These are phyloP conservation scores for Dryas alaskensis DNA, from an alignment of 306 rosid species.

Conservation along the genomic window DNA sequence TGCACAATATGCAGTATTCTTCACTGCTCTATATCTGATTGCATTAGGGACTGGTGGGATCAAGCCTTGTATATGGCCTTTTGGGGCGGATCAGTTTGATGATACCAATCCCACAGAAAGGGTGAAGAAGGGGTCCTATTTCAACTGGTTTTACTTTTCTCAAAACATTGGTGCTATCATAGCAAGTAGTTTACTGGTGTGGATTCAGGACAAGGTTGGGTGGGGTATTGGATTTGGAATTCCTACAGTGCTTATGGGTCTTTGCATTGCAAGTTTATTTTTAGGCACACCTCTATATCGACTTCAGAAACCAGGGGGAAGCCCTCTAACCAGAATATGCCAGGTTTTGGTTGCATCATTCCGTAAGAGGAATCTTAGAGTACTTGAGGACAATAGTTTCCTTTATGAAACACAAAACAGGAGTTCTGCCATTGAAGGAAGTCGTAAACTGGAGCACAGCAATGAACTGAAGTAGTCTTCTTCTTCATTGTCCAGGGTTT, in stretches of 20 bases:
- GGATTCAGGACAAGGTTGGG: slow-evolving; percentile 40
- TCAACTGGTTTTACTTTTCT: slow-evolving; percentile 42
- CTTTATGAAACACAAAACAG: slow-evolving; percentile 26
- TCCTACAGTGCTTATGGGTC: slow-evolving; percentile 26
- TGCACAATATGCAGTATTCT: slow-evolving; percentile 30
- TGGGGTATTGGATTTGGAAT: slow-evolving; percentile 41
- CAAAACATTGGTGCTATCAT: slow-evolving; percentile 29
- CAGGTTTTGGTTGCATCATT: slow-evolving; percentile 35
- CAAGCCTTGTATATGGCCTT: slow-evolving; percentile 40
- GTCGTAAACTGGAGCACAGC: slow-evolving; percentile 31
- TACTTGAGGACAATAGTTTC: slow-evolving; percentile 19
- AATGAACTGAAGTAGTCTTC: slow-evolving; percentile 24
- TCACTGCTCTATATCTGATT: slow-evolving; percentile 32
- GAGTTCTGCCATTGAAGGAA: slow-evolving; percentile 25
- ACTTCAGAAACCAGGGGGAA: slow-evolving; percentile 37
- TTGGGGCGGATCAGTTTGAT: slow-evolving; percentile 46
- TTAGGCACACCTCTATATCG: slow-evolving; percentile 35
- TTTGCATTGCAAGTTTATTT: slow-evolving; percentile 30
- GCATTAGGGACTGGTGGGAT: slow-evolving; percentile 41
- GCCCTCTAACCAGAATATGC: slow-evolving; percentile 32
- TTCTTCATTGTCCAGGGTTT: not conserved
- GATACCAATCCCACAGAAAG: slow-evolving; percentile 31
- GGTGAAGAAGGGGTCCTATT: slow-evolving; percentile 35
- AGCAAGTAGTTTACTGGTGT: slow-evolving; percentile 31
- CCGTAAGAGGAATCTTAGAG: slow-evolving; percentile 18